phyloP scores from a whole-genome alignment of 202 grass and related monocot genomes.

The Setaria italica region DNA sequence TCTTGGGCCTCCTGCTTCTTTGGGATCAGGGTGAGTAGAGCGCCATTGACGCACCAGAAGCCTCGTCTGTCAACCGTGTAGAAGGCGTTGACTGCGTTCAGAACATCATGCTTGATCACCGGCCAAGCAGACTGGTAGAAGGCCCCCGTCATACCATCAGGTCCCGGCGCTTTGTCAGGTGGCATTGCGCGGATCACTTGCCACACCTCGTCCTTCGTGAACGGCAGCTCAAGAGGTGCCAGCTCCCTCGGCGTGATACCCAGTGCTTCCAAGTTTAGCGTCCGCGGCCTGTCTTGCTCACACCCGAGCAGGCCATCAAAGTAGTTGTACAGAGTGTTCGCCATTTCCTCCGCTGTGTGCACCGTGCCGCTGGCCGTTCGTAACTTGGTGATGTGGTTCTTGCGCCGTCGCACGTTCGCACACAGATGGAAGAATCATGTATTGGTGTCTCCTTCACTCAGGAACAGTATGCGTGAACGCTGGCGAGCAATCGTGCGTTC shows the following conservation, averaged over 20 bases:
- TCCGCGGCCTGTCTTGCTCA: fast-evolving
- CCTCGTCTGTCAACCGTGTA: fast-evolving
- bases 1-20: neutral
- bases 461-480: too few relatives aligned
- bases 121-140: neutral
- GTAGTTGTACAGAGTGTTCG: fast-evolving
- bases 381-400: too few relatives aligned
- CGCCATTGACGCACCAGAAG: neutral
- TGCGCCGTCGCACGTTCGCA: too few relatives aligned
- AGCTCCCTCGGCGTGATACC: neutral
- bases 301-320: too few relatives aligned
- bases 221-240: fast-evolving
- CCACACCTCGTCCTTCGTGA: neutral
- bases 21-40: neutral
- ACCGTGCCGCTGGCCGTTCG: fast-evolving
- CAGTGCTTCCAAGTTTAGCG: too few relatives aligned
- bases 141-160: neutral
- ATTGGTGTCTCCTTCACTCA: too few relatives aligned
- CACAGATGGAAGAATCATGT: too few relatives aligned
- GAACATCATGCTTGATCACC: neutral
- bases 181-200: fast-evolving
- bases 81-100: neutral
- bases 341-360: fast-evolving
- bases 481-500: too few relatives aligned
- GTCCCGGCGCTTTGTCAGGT: neutral